Evolutionary conservation across 805 yeast species (phyloP), one percentile per base, ranked within the genome.

Genomic region (Zygosaccharomyces rouxii): DNA sequence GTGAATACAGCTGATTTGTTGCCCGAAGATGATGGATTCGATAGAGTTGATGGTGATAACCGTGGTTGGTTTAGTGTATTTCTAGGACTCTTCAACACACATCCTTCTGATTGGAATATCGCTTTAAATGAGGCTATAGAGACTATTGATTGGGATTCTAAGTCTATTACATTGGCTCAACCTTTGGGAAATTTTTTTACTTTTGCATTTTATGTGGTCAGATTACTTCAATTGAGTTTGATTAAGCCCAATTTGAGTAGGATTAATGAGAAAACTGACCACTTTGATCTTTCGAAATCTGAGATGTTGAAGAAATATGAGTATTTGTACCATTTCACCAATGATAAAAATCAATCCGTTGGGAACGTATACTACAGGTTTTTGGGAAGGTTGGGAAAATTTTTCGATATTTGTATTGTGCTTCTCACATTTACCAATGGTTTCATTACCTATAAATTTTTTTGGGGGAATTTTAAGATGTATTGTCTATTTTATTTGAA

Each of bases 271-370:
- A 43, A 48, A 6, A 42, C 47, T 10, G 63, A 59, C 37, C 55
- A 59, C 10, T 66, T 66, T 53, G 67, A 65, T 49, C 48, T 66
- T 18, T 55, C 64, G 1, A 59, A 58, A 48, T 65, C 69, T 1
- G 23, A 43, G 7, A 58, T 53, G 3, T 49, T 66, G 30, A 49
- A 38, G 25, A 42, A 57, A 23, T 55, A 57, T 45, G 58, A 53
- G 2, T 56, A 50, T 21, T 49, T 60, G 46, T 46, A 42, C 25
- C 50, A 53, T 16, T 54, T 47, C 38, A 35, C 55, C 6, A 18
- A 16, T 16, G 33, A 38, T 14, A 40, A 19, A 21, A 23, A 40
- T 4, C 30, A 38, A 26, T 35, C 52, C 16, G 35, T 31, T n/a
- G 40, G 35, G 14, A 31, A 38, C 9, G 21, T 45, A n/a, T 60